These are phyloP conservation scores for Leavenworthia alabamica DNA, from an alignment of 345 rosid species.

Conservation along the genomic window DNA sequence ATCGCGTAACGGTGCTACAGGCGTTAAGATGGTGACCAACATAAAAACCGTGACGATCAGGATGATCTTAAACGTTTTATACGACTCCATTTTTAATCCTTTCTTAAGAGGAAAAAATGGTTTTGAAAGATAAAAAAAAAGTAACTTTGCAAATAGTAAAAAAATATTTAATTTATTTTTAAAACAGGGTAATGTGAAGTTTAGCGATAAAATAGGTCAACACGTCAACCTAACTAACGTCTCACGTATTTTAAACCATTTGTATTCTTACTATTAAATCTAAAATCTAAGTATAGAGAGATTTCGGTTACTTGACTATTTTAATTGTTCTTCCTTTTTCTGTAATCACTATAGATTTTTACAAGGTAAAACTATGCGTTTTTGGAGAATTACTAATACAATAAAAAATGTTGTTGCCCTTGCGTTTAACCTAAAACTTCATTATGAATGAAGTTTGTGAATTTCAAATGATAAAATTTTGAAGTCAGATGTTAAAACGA, in stretches of 20 bases:
- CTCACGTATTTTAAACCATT: neutral
- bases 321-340: neutral
- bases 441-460: neutral
- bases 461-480: neutral
- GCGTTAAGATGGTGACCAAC: conserved; percentile 11
- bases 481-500: neutral
- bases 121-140: neutral
- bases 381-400: neutral
- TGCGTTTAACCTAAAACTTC: neutral
- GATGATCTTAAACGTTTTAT: neutral
- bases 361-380: neutral
- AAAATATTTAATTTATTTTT: neutral
- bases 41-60: conserved; percentile 24
- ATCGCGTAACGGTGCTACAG: neutral
- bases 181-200: conserved; percentile 1
- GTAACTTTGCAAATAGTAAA: neutral
- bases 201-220: conserved; percentile 23
- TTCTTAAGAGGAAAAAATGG: neutral
- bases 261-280: neutral
- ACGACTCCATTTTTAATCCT: conserved; percentile 1
- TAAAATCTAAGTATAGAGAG: conserved; percentile 4
- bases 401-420: neutral
- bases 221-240: neutral
- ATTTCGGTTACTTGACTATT: neutral
- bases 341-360: neutral